Base-by-base conservation (phyloP, 805 yeast species). In the Ogataea minuta region DNA sequence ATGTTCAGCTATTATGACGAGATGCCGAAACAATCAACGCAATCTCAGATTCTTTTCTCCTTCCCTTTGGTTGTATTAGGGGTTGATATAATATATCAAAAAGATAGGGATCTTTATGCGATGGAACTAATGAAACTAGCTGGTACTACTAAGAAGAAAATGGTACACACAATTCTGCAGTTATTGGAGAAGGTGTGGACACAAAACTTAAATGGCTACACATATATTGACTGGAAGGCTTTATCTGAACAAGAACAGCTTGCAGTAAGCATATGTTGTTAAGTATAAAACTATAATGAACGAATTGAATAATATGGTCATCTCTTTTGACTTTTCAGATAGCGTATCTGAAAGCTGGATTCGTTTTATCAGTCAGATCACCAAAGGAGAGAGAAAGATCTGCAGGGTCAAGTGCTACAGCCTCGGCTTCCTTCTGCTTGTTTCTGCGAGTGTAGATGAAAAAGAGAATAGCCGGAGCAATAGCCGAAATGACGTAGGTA, bases 311-410 rank as follows among this genome's bases (percentile, higher is more conserved):
- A 19, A 8, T 6, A 8, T 28, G 9, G 20, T 28, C 12, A 15
- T 28, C 9, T 11, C 4, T 2, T 6, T 19, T 27, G 14, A 4
- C 5, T 27, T 27, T 28, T 34, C 41, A 62, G 26, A 53, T 52
- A 5, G 62, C 53, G 49, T 76, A 77, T 44, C 79, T 62, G 50
- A 76, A 76, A 28, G 61, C 59, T 2, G 74, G 75, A 56, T 76
- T 77, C 50, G 74, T 71, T 36, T 58, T 62, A 50, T 75, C 80
- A 3, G 81, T 77, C 54, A 73, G 57, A 48, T 77, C 81, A 17
- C 71, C 68, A 17, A 54, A 75, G 71, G 52, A 67, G 68, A 44
- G 52, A 25, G 41, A 55, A 7, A 48, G 43, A 3, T 34, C 45
- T 29, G 50, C 49, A 2, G 41, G 48, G 9, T 47, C 56, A 9